Base-by-base conservation (phyloP, 805 yeast genomes). In the Wickerhamomyces alni region DNA sequence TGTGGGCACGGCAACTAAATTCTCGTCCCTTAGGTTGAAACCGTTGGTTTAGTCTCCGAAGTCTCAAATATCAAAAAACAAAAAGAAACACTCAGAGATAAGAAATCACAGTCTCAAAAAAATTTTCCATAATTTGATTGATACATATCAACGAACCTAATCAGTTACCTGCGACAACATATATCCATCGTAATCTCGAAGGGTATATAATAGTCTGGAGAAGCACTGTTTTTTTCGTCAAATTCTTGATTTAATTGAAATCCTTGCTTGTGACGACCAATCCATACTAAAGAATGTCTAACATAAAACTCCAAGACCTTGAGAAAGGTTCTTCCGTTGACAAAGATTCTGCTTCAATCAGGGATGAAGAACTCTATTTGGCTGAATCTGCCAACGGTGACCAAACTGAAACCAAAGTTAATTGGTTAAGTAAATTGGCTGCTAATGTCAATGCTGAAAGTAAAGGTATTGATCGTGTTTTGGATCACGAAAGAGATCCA, bases 391-490 rank as follows among this genome's bases (percentile, higher is more conserved):
- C 47, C 2, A 42, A 43, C 25, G 55, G 54, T 39, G 19, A 35
- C 11, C 50, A 48, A 34, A 35, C 46, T 4, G 44, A 44, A 22
- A 31, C 48, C 5, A 43, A 43, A 22, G 35, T 50, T 11, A 44
- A 53, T 27, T 51, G 45, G 38, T 32, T 57, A 19, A 48, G 54
- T 44, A 56, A 47, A 34, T 2, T 62, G 5, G 53, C 55, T 11
- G 44, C 49, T 19, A 41, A 42, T 8, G 31, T 62, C 19, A 61
- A 63, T 36, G 74, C 73, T 27, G 87, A 81, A 58, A 69, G 74
- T 17, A 75, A 83, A 56, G 96, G 96, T 62, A 79, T 89, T 46
- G 95, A 87, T 53, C 70, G 82, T 31, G 74, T 89, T 41, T 77
- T 85, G 8, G 95, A 83, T 45, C 84, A 80, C 33, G 91, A 86